Evolutionary conservation across 495 filamentous ascomycete genomes (phyloP).

Genomic region (Penicillium dipodomyicola): DNA sequence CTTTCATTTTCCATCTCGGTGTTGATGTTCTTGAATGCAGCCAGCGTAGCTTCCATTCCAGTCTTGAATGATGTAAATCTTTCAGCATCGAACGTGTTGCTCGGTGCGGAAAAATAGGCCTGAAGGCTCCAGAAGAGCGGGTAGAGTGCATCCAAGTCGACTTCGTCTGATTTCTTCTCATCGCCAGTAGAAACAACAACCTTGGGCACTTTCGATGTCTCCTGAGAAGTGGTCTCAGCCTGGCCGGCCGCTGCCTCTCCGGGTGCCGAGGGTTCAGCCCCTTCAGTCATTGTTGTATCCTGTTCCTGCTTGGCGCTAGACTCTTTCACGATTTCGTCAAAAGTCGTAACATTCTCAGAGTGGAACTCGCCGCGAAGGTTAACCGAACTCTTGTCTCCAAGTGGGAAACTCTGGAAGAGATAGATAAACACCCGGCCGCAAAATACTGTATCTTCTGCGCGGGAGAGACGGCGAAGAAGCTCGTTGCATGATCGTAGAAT

Average conservation of each 20-base stretch:
- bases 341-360: conserved; percentile 88
- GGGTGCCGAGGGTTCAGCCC: conserved; percentile 36
- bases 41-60: conserved; percentile 73
- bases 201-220: conserved; percentile 41
- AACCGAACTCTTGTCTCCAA: conserved; percentile 94
- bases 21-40: conserved; percentile 73
- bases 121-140: conserved; percentile 94
- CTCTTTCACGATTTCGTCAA: conserved; percentile 54
- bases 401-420: conserved; percentile 92
- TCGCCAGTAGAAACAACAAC: conserved; percentile 51
- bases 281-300: conserved; percentile 62
- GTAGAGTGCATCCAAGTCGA: conserved; percentile 75
- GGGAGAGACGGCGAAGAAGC: conserved; percentile 81
- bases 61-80: conserved; percentile 74
- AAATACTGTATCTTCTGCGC: conserved; percentile 95
- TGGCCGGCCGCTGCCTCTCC: conserved; percentile 23
- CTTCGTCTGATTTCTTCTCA: conserved; percentile 39
- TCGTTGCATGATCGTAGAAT: conserved; percentile 94
- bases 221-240: conserved; percentile 12
- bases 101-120: conserved; percentile 86
- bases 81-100: conserved; percentile 66
- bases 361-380: conserved; percentile 97
- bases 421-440: conserved; percentile 97
- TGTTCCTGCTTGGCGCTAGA: conserved; percentile 38
- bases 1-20: conserved; percentile 57